Evolutionary conservation across 2,329 filamentous ascomycete species (phyloP), one percentile per base, ranked within the genome.

Genomic region (Sporothrix euskadiensis): DNA sequence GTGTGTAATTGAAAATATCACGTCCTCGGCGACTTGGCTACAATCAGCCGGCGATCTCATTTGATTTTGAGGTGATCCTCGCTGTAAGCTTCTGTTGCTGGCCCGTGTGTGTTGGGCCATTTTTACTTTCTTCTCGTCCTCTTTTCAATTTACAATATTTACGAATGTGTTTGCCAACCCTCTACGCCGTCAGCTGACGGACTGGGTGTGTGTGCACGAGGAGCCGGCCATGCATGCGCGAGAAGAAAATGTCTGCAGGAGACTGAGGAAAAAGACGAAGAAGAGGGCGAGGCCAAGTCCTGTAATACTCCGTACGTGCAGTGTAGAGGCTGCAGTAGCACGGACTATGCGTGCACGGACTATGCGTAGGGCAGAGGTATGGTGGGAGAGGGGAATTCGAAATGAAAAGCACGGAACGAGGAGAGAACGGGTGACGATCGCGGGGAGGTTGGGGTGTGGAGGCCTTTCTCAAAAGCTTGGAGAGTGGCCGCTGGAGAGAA

Each of bases 121-220:
- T 49, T 16, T 6, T 14, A 49, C 12, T 49, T 54, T 54, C 7
- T 54, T 54, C 26, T 26, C 2, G 26, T 26, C 26, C 7, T n/a
- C 4, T 26, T 4, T 56, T 56, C n/a, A 26, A n/a, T 59, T 35
- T 19, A 9, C 22, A 8, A 56, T 12, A 22, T 9, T 35, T 35
- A 35, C 5, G 35, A 35, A 8, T 35, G 35, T 35, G 35, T 49
- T 49, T 63, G 30, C 32, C 19, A 63, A 9, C 14, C 16, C 22
- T 56, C 22, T 32, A 22, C 39, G 7, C 63, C 22, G 26, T 52
- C 63, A 68, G 63, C 65, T 52, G 65, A 68, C 65, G 44, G 44
- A 47, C 8, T 47, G n/a, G n/a, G 39, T 16, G 65, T 52, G 61
- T 26, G 63, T 19, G 63, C 59, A 65, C 59, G 59, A 41, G 59